Evolutionary conservation across 1,284 basidiomycete genomes (phyloP).

Genomic region (Tilletia indica): DNA sequence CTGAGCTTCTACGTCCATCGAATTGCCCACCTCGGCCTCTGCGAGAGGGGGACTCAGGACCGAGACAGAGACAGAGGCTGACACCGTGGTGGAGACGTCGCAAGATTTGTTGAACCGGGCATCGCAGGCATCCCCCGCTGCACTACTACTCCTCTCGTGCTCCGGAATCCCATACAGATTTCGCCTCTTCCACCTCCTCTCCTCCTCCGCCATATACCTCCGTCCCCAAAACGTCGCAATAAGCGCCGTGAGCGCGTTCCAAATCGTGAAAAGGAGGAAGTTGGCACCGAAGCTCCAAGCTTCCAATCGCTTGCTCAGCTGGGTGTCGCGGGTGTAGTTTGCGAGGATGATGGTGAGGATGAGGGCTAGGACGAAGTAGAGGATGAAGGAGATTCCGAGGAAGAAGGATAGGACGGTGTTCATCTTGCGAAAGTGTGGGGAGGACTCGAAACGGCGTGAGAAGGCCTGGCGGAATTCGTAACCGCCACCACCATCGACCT

Average conservation of each 20-base stretch:
- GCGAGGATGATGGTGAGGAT: neutral
- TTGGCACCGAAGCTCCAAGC: neutral
- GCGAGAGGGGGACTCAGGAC: too few relatives aligned
- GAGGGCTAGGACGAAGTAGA: neutral
- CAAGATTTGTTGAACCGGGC: too few relatives aligned
- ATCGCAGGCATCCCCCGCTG: too few relatives aligned
- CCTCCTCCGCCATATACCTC: neutral
- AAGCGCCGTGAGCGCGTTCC: neutral
- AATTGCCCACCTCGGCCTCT: too few relatives aligned
- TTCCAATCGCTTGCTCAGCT: neutral
- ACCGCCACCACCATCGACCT: constrained; percentile 17
- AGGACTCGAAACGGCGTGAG: neutral
- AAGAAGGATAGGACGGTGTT: neutral
- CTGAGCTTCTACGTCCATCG: too few relatives aligned
- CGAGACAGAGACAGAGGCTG: too few relatives aligned
- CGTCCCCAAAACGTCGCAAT: neutral
- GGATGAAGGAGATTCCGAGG: neutral
- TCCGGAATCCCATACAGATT: neutral
- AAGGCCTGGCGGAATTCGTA: neutral
- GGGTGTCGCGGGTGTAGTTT: neutral
- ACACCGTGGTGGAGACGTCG: too few relatives aligned
- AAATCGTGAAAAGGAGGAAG: neutral
- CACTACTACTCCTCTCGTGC: too few relatives aligned
- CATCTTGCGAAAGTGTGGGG: constrained; percentile 6
- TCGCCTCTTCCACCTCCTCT: neutral